Percentiles rank a stretch among this genome's conserved stretches.
Conservation (phyloP, 768 basidiomycete species). For the Lyophyllum shimeji region DNA sequence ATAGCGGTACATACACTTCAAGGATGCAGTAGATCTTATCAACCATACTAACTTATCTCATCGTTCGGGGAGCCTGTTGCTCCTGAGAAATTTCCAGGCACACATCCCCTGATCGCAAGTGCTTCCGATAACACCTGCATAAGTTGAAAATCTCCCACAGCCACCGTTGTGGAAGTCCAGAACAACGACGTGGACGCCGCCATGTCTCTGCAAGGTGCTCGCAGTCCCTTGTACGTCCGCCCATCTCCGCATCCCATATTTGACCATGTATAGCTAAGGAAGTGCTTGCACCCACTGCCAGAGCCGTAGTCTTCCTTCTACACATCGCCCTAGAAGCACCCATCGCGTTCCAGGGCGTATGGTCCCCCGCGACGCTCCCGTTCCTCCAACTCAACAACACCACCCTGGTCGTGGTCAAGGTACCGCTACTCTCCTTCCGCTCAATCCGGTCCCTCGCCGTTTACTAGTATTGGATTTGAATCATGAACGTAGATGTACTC, state of each 20-base stretch:
- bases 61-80: neutral
- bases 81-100: neutral
- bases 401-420: slow-evolving; percentile 73
- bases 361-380: slow-evolving; percentile 60
- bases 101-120: neutral
- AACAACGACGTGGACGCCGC: neutral
- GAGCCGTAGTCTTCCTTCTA: slow-evolving; percentile 70
- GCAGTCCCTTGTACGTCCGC: slow-evolving; percentile 8
- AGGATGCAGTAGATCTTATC: no score
- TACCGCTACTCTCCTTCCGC: slow-evolving; percentile 24
- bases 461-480: no score
- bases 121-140: no score
- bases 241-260: neutral
- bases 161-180: neutral
- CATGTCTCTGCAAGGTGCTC: slow-evolving; percentile 10
- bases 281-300: slow-evolving; percentile 24
- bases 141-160: no score
- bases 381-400: slow-evolving; percentile 86
- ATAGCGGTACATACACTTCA: no score
- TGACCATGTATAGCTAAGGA: neutral
- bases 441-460: no score
- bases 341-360: slow-evolving; percentile 73
- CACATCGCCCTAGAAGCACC: slow-evolving; percentile 82
- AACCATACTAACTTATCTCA: no score
- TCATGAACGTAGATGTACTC: slow-evolving; percentile 58